phyloP scores from a whole-genome alignment of 257 asterid genomes.

The Solanum ossicruentum region DNA sequence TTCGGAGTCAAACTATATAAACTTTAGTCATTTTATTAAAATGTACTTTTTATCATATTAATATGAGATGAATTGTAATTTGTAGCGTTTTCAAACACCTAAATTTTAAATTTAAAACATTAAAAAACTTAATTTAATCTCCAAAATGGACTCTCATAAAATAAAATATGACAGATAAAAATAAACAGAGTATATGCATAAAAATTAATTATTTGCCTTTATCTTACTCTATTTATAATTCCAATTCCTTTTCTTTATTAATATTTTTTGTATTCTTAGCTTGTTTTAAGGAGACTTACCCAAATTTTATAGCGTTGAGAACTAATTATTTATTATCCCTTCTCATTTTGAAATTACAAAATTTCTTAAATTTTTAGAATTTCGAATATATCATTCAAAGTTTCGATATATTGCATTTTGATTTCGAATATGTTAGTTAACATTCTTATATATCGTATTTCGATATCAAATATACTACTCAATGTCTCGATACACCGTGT shows the following conservation, averaged over 20 bases:
- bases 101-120: background rate
- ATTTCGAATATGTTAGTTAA: too few relatives aligned
- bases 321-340: too few relatives aligned
- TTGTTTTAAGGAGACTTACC: too few relatives aligned
- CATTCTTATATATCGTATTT: too few relatives aligned
- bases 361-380: too few relatives aligned
- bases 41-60: background rate
- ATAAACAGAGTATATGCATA: background rate
- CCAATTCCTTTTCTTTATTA: background rate
- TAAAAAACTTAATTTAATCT: background rate
- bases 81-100: background rate
- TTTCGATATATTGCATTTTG: too few relatives aligned
- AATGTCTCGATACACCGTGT: too few relatives aligned
- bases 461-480: too few relatives aligned
- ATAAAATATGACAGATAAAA: background rate
- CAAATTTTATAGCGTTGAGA: too few relatives aligned
- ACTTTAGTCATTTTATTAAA: background rate
- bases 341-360: too few relatives aligned
- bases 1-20: background rate
- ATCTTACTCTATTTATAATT: background rate
- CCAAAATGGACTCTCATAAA: fast-evolving
- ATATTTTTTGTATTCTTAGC: background rate
- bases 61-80: background rate
- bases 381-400: too few relatives aligned
- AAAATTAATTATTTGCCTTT: background rate